Conservation (phyloP, 106 monocot species). For the Allium fistulosum region DNA sequence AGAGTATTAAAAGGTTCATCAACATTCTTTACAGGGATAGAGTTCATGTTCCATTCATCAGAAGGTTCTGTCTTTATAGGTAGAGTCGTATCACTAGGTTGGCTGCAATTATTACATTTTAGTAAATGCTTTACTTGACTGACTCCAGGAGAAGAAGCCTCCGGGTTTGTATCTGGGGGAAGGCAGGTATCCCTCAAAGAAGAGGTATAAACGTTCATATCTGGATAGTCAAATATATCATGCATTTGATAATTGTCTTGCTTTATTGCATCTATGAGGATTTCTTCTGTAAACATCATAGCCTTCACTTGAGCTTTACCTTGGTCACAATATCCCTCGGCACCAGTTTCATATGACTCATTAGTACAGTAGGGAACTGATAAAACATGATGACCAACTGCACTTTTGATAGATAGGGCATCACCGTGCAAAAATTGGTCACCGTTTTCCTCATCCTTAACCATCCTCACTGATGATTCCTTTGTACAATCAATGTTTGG, state of each 20-base stretch:
- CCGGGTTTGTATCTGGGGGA: background rate
- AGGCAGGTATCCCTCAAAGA: background rate
- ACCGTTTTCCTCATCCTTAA: background rate
- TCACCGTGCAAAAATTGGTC: background rate
- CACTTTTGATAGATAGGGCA: too few relatives aligned
- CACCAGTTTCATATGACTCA: too few relatives aligned
- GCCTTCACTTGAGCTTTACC: too few relatives aligned
- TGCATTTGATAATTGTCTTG: too few relatives aligned
- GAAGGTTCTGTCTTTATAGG: conserved; percentile 18
- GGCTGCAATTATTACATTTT: conserved; percentile 3
- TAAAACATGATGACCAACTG: background rate
- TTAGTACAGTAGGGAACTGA: background rate
- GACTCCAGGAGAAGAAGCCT: conserved; percentile 2
- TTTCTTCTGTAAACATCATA: too few relatives aligned
- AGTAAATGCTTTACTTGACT: background rate
- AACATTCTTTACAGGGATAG: background rate
- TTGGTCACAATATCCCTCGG: too few relatives aligned
- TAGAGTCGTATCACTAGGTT: conserved; percentile 7
- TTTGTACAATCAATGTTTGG: background rate
- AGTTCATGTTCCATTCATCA: conserved; percentile 7
- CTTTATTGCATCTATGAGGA: too few relatives aligned
- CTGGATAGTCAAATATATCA: background rate
- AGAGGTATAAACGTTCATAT: background rate
- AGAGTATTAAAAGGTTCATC: conserved; percentile 1
- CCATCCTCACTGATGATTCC: background rate